Evolutionary conservation across 768 basidiomycete genomes (phyloP), one percentile per base, ranked within the genome.

Genomic region (Antrodiella citrinella): DNA sequence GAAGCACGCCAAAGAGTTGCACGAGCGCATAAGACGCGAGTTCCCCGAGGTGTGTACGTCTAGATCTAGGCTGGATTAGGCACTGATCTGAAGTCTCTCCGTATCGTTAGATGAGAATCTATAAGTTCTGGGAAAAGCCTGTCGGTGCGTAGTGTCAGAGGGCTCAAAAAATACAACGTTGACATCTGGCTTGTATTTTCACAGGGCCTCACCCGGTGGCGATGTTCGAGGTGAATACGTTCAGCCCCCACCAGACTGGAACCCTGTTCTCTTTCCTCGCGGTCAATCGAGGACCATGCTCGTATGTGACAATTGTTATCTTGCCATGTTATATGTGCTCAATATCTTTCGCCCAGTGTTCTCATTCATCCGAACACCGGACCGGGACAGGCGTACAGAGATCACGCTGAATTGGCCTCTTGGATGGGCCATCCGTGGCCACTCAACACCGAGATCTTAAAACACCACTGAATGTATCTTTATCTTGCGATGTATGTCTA

Each of bases 141-240:
- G 66, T 85, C 38, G 84, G n/a, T n/a, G n/a, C n/a, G n/a, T n/a
- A n/a, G n/a, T n/a, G n/a, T n/a, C n/a, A n/a, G n/a, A 82, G 78
- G 26, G 53, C 74, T 63, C 39, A 43, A 11, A 26, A 19, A 13
- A 13, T 43, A 4, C 48, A 50, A 3, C 50, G 10, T 3, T 9
- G 1, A 21, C 44, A 10, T 22, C 52, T 75, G 78, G 80, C n/a
- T n/a, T n/a, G n/a, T n/a, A n/a, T n/a, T n/a, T n/a, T n/a, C n/a
- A n/a, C n/a, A n/a, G n/a, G 35, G 1, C 85, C 82, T 0, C 85
- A 86, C 55, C 80, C 84, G 0, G 77, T 76, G 7, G 74, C 81
- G 4, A 85, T 85, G 82, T 86, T 86, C 58, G 77, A 86, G 60
- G 74, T 85, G 51, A 78, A 86, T 59, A 78, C 77, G 1, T 79